A percentile compares a stretch with the other conserved stretches of the same genome.
Conservation (phyloP, 176 grass and related monocot species). For the Luzula sylvatica region DNA sequence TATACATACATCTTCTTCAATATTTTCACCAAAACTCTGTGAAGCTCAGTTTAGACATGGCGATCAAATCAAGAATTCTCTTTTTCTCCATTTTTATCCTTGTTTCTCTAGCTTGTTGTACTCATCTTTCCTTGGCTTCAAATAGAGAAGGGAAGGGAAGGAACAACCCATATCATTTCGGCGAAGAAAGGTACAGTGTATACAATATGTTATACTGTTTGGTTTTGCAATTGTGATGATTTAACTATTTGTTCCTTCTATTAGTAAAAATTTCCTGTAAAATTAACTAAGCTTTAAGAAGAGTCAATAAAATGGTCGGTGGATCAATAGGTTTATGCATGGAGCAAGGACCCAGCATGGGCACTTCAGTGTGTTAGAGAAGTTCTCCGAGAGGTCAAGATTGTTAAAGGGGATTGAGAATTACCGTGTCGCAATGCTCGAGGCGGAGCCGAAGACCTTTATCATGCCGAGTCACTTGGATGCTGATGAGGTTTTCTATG, state of each 20-base stretch:
- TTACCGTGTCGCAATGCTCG: slow-evolving; percentile 46
- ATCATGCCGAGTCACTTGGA: slow-evolving; percentile 62
- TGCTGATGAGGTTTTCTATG: slow-evolving; percentile 59
- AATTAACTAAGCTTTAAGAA: not conserved
- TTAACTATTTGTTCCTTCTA: not conserved
- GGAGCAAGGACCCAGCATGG: slow-evolving; percentile 35
- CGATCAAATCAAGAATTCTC: not conserved
- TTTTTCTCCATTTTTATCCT: slow-evolving; percentile 1
- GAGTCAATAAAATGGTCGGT: not conserved
- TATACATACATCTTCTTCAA: not conserved
- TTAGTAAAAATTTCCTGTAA: not conserved
- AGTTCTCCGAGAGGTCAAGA: slow-evolving; percentile 31
- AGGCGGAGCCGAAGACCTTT: slow-evolving; percentile 48
- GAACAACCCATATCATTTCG: slow-evolving; percentile 37
- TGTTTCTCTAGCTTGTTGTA: not conserved
- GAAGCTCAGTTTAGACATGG: not conserved
- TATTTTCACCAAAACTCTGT: not conserved
- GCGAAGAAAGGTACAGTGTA: slow-evolving; percentile 33
- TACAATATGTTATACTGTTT: no score
- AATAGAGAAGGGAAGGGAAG: slow-evolving; percentile 1
- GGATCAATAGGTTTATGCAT: slow-evolving; percentile 20
- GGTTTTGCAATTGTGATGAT: not conserved
- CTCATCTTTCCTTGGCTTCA: slow-evolving; percentile 3
- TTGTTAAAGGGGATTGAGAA: slow-evolving; percentile 33
- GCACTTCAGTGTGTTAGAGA: slow-evolving; percentile 37